phyloP scores from a whole-genome alignment of 78 protist genomes.

The Creolimax fragrantissima region DNA sequence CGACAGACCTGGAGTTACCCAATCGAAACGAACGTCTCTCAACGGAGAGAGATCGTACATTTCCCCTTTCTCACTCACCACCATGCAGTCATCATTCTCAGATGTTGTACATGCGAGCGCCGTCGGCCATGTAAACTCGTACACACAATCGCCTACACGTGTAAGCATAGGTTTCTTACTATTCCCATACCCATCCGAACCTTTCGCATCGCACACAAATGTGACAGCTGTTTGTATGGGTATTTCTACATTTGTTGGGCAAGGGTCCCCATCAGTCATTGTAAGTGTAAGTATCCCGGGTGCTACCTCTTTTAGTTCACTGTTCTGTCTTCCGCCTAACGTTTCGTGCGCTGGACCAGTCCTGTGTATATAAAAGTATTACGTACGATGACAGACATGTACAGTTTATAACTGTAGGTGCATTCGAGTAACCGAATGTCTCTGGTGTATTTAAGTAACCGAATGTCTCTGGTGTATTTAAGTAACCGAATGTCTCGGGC shows the following conservation, averaged over 20 bases:
- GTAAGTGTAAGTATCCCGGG: neutral
- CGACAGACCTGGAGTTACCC: neutral
- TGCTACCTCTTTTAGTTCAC: too few relatives aligned
- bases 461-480: too few relatives aligned
- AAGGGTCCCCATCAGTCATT: neutral
- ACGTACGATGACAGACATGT: too few relatives aligned
- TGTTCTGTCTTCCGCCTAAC: too few relatives aligned
- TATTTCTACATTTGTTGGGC: neutral
- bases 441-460: too few relatives aligned
- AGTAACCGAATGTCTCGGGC: too few relatives aligned
- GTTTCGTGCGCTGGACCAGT: too few relatives aligned
- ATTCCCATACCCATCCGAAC: too few relatives aligned
- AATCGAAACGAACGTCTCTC: neutral
- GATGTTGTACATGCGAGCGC: neutral
- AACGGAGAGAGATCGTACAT: neutral
- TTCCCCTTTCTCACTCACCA: neutral
- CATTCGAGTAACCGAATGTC: too few relatives aligned
- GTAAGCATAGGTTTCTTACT: neutral
- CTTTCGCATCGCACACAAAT: neutral
- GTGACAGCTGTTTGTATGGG: neutral
- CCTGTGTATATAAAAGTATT: too few relatives aligned
- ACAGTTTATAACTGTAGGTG: too few relatives aligned
- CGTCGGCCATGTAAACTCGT: neutral
- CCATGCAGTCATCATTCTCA: neutral
- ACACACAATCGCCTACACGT: neutral